Conservation (phyloP, 805 yeast species). For the Candida khao-thaluensis region DNA sequence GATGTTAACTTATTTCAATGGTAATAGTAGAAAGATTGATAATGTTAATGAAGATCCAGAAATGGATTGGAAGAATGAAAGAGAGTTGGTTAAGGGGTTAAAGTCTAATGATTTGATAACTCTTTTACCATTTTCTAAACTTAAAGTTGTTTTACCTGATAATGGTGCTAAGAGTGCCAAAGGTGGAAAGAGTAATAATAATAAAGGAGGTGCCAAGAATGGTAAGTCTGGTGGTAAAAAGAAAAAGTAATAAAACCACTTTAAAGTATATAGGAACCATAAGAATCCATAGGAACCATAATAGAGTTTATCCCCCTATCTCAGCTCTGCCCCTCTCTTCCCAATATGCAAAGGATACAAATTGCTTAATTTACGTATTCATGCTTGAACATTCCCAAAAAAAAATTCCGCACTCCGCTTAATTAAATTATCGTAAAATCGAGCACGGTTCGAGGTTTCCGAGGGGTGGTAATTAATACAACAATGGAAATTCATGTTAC, state of each 20-base stretch:
- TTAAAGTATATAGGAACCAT: too few relatives aligned
- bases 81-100: constrained; percentile 51
- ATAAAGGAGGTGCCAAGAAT: neutral
- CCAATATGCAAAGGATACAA: too few relatives aligned
- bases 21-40: constrained; percentile 42
- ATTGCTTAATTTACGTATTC: too few relatives aligned
- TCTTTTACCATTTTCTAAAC: constrained; percentile 66
- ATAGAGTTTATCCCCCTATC: too few relatives aligned
- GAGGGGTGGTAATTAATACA: too few relatives aligned
- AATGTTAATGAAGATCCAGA: constrained; percentile 44
- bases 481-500: too few relatives aligned
- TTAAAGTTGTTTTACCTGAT: constrained; percentile 58
- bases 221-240: constrained; percentile 12
- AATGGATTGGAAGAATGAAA: constrained; percentile 71
- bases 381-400: too few relatives aligned
- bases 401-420: too few relatives aligned
- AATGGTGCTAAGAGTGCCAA: neutral
- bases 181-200: neutral
- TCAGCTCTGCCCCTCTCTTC: too few relatives aligned
- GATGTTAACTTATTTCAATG: constrained; percentile 54
- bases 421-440: too few relatives aligned
- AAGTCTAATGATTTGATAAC: constrained; percentile 69
- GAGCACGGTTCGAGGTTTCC: too few relatives aligned
- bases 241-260: constrained; percentile 18
- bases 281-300: too few relatives aligned